Base-by-base conservation (phyloP, 2,329 filamentous ascomycete species). In the Fusarium sp. region DNA sequence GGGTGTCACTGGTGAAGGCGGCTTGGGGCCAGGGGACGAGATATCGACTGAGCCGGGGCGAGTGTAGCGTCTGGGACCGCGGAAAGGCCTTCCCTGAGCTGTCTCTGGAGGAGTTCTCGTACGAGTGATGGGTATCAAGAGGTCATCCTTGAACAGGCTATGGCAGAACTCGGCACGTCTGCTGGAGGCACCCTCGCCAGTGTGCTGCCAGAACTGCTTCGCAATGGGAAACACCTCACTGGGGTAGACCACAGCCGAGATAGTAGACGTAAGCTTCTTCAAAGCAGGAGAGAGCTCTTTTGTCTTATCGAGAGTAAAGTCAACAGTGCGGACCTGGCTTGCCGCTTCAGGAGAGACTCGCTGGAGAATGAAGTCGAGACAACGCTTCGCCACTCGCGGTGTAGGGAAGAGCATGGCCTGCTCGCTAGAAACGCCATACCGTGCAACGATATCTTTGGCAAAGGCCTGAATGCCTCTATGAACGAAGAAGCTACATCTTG, bases 171-270 rank as follows among this genome's bases (percentile, higher is more conserved):
- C 94, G 31, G 92, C 93, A 36, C 93, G 86, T 45, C 95, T 88
- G 73, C 93, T 97, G 1, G 93, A 97, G 13, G 97, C 83, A 14
- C 95, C 95, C 60, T 97, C 93, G 17, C 95, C 95, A 1, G 91
- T 90, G 75, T 99, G 95, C 74, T 98, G 95, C 95, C 95, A 99
- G 71, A 96, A 97, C 70, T 93, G 86, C 75, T 97, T 98, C n/a
- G 92, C 91, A 56, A 90, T 76, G 5, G 85, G 77, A 68, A 89
- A 93, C 15, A 86, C 77, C 11, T 87, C 84, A 41, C 83, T 79
- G 1, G 88, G 85, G 67, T 89, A 92, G 37, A 98, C 72, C 4
- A 97, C 87, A 21, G 87, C 88, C 2, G 84, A 90, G 19, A 93
- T 78, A 9, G 82, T 80, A 0, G 89, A 88, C 3, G 79, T 77